phyloP scores from a whole-genome alignment of 768 basidiomycete genomes.

The Amyloporia xantha region DNA sequence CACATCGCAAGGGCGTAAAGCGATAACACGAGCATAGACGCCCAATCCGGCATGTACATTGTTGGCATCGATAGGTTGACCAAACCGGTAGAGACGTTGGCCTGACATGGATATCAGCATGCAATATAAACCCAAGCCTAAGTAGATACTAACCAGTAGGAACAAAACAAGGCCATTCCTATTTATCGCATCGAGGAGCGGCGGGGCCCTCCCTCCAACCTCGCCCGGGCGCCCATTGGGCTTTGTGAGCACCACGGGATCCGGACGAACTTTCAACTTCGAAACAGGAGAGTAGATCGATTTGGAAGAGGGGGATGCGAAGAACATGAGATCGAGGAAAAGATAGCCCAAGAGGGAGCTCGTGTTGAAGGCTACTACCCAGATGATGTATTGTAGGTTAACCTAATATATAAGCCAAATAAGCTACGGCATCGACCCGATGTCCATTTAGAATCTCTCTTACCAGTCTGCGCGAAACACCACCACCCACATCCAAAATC shows the following conservation, averaged over 20 bases:
- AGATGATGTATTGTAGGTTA: conserved; percentile 83
- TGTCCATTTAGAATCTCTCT: no score
- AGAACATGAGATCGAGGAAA: conserved; percentile 65
- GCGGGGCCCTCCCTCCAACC: conserved; percentile 29
- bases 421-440: no score
- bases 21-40: conserved; percentile 56
- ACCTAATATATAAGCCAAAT: conserved; percentile 52
- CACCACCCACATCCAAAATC: conserved; percentile 27
- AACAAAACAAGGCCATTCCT: conserved; percentile 75
- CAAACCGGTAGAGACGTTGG: conserved; percentile 81
- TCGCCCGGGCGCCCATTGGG: conserved; percentile 21
- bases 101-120: conserved; percentile 39
- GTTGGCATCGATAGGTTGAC: conserved; percentile 76
- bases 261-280: conserved; percentile 28
- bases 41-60: conserved; percentile 59
- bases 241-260: conserved; percentile 18
- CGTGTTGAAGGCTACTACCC: conserved; percentile 86
- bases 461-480: conserved; percentile 58
- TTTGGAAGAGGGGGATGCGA: conserved; percentile 35
- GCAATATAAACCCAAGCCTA: conserved; percentile 1
- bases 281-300: conserved; percentile 30
- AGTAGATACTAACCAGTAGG: conserved; percentile 60
- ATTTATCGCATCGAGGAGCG: conserved; percentile 77
- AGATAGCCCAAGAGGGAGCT: conserved; percentile 80
- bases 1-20: conserved; percentile 57